phyloP scores from a whole-genome alignment of 1,284 basidiomycete species.

The Apiotrichum domesticum region DNA sequence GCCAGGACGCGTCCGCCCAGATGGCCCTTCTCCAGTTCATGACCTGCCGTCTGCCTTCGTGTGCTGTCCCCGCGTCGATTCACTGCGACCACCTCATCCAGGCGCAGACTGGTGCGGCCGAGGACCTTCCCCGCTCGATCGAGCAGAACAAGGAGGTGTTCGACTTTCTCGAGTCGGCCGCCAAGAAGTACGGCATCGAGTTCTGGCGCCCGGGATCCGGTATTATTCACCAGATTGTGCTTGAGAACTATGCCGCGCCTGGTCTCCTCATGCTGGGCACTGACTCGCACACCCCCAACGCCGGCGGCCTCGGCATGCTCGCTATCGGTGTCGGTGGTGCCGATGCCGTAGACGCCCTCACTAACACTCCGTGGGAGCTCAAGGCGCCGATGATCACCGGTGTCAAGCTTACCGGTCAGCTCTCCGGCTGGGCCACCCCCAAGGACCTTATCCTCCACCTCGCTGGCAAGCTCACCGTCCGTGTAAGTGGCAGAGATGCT shows the following conservation, averaged over 20 bases:
- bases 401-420: slow-evolving; percentile 92
- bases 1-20: slow-evolving; percentile 87
- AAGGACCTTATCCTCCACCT: slow-evolving; percentile 98
- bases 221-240: slow-evolving; percentile 87
- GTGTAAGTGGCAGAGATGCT: slow-evolving; percentile 43
- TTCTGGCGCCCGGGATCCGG: slow-evolving; percentile 96
- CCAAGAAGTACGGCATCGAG: slow-evolving; percentile 79
- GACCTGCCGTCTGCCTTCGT: slow-evolving; percentile 82
- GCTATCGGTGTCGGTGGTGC: slow-evolving; percentile 99
- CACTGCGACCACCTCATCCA: slow-evolving; percentile 98
- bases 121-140: slow-evolving; percentile 58
- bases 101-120: slow-evolving; percentile 52
- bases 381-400: slow-evolving; percentile 99
- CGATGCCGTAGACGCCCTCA: slow-evolving; percentile 99
- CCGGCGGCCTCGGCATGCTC: slow-evolving; percentile 97
- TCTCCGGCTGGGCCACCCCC: slow-evolving; percentile 93
- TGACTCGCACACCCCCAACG: slow-evolving; percentile 98
- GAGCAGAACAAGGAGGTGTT: slow-evolving; percentile 93
- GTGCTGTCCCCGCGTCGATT: slow-evolving; percentile 77
- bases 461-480: slow-evolving; percentile 93
- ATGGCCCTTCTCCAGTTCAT: slow-evolving; percentile 93
- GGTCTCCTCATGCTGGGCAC: slow-evolving; percentile 99
- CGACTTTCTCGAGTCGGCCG: slow-evolving; percentile 92
- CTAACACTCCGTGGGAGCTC: slow-evolving; percentile 94
- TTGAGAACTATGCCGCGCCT: slow-evolving; percentile 99